phyloP scores from a whole-genome alignment of 306 rosid species.

The Oxytropis ochrocephala region DNA sequence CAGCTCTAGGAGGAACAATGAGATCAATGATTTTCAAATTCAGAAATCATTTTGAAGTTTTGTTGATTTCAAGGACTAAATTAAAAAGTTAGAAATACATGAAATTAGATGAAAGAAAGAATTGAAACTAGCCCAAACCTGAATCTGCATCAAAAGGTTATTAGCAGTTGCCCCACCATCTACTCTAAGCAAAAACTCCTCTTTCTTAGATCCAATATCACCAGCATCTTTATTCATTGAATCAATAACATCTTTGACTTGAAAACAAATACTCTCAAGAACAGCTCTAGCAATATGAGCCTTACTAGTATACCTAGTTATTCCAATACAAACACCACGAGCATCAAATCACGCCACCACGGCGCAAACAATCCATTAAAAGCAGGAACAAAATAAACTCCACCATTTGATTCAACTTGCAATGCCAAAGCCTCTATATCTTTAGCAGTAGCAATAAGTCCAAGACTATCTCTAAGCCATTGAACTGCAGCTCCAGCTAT shows the following conservation, averaged over 20 bases:
- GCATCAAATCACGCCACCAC: constrained; percentile 99
- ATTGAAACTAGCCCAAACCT: constrained; percentile 46
- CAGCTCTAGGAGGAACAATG: too few species aligned
- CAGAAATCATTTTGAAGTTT: too few species aligned
- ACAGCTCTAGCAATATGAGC: constrained; percentile 87
- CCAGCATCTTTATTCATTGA: constrained; percentile 73
- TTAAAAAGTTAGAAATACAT: background rate
- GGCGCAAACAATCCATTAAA: constrained; percentile 93
- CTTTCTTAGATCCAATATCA: constrained; percentile 18
- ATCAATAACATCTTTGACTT: constrained; percentile 82
- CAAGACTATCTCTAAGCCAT: constrained; percentile 91
- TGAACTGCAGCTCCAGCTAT: constrained; percentile 98
- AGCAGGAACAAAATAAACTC: constrained; percentile 90
- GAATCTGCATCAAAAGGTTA: constrained; percentile 82
- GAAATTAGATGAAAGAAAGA: background rate
- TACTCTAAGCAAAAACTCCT: constrained; percentile 59
- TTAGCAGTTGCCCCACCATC: constrained; percentile 91
- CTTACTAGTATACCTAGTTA: constrained; percentile 74
- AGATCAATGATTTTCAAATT: too few species aligned
- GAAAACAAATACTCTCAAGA: constrained; percentile 88
- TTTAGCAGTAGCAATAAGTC: constrained; percentile 51
- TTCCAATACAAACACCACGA: constrained; percentile 80
- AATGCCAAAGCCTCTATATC: constrained; percentile 69
- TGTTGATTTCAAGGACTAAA: too few species aligned
- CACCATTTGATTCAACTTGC: constrained; percentile 57